Base-by-base conservation (phyloP, 2,329 filamentous ascomycete genomes). In the Fusarium lateritium region DNA sequence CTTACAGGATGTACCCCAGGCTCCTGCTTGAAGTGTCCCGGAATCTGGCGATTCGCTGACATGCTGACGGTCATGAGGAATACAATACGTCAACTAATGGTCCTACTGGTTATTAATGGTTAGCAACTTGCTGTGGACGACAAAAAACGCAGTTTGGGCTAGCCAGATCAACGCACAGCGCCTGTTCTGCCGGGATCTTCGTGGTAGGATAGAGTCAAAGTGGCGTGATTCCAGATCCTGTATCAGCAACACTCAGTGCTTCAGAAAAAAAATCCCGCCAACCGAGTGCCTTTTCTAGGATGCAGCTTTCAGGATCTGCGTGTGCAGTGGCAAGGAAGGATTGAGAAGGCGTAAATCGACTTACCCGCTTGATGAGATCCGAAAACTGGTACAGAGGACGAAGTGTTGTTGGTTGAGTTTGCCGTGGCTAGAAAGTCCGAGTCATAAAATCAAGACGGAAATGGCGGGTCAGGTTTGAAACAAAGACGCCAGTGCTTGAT, bases 11-110 rank as follows among this genome's bases (percentile, higher is more conserved):
- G 72, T 31, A 66, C 47, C 38, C 67, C 61, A 43, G 71, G 68
- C 46, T 78, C 77, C 38, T 79, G 74, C 67, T 78, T 79, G 69
- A 73, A 77, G 56, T 73, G 72, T 49, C 70, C 62, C 50, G 72
- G 55, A 52, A 76, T 57, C 52, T 77, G 76, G 56, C 74, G 72
- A 59, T 74, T 66, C 39, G 73, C 72, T 45, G 76, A 76, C 76
- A 77, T 77, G 42, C 52, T 74, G 62, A 72, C 68, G 51, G 71
- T 76, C 67, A 73, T 75, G 51, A 62, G 58, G 53, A 67, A 58
- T 53, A 50, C 38, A 52, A 45, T 61, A 53, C 47, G 56, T 66
- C 59, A 58, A 56, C 53, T 40, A 64, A 66, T 54, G 24, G 45
- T 70, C 64, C 53, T 70, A 39, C 62, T 54, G 34, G 21, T 22